Evolutionary conservation across 768 basidiomycete species (phyloP).

Genomic region (Tricholoma furcatifolium): DNA sequence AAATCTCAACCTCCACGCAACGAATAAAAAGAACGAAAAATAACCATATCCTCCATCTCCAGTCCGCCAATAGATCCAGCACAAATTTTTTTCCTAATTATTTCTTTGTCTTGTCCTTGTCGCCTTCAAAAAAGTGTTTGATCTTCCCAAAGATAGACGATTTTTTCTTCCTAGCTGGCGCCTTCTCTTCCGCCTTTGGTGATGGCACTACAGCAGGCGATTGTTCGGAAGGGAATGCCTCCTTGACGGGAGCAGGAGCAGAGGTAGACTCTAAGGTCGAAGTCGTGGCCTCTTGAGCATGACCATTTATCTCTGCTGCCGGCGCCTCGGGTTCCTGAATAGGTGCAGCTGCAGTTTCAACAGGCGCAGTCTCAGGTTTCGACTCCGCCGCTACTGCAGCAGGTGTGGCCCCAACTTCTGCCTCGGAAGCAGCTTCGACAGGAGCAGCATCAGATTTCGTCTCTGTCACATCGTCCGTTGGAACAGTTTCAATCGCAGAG

Average conservation of each 20-base stretch:
- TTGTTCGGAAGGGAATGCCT: constrained; percentile 25
- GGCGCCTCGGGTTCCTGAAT: background rate
- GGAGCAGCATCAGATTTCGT: background rate
- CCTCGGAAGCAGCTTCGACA: background rate
- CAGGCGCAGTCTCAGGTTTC: background rate
- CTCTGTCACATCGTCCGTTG: background rate
- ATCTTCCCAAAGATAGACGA: constrained; percentile 53
- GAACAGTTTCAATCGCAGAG: background rate
- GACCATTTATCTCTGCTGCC: constrained; percentile 1
- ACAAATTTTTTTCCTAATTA: background rate
- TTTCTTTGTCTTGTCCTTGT: constrained; percentile 42
- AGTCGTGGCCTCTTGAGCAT: background rate
- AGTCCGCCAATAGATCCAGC: too few relatives aligned
- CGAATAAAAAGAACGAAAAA: too few relatives aligned
- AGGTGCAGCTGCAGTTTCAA: background rate
- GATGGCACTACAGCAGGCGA: constrained; percentile 20
- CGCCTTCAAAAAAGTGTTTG: constrained; percentile 47
- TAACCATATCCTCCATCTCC: too few relatives aligned
- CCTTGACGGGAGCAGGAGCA: constrained; percentile 13
- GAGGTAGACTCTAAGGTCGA: background rate
- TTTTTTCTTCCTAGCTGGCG: constrained; percentile 47
- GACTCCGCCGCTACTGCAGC: background rate
- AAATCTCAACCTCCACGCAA: too few relatives aligned
- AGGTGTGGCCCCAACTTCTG: background rate
- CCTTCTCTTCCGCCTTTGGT: constrained; percentile 34